Base-by-base conservation (phyloP, 805 yeast species). In the Sugiyamaella chiloensis region DNA sequence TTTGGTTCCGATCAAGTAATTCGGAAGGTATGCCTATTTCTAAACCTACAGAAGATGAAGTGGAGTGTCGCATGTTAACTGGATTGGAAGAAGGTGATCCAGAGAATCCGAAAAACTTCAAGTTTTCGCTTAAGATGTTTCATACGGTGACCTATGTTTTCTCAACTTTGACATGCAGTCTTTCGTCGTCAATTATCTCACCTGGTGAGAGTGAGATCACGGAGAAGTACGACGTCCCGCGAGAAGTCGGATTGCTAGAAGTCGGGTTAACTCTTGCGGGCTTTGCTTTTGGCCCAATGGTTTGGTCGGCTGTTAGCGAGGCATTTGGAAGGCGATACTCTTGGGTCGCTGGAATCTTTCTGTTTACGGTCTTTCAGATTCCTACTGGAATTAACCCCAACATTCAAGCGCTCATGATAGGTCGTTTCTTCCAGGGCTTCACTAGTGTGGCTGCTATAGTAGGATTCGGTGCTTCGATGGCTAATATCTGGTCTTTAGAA, bases 241-340 rank as follows among this genome's bases (percentile, higher is more conserved):
- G 26, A 12, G 48, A 47, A 29, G 50, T 47, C n/a, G 51, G 32
- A 12, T 23, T 27, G 84, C 75, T 58, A 88, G 85, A 20, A 63
- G 85, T 41, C 8, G 50, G 42, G 2, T 3, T 46, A 24, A 32
- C 42, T 6, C 31, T 43, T 12, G 23, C 81, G 37, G 90, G 89
- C 0, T 76, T 81, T 56, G 85, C 85, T 0, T 63, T 78, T 9
- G 89, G 89, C 0, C 85, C 86, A 2, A 65, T 81, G 61, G 52
- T 82, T 8, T 79, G 80, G 75, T 86, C 84, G 1, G 84, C 85
- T 1, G 53, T 46, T 5, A 34, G 21, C 6, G 49, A 46, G 5
- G 46, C 21, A 14, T 46, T 26, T 40, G 49, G 49, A 8, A n/a
- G 49, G 16, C 8, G 23, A 48, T 19, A 17, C 12, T 14, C 47